Base-by-base conservation (phyloP, 129 eudicot species). In the Pulicaria dysenterica region DNA sequence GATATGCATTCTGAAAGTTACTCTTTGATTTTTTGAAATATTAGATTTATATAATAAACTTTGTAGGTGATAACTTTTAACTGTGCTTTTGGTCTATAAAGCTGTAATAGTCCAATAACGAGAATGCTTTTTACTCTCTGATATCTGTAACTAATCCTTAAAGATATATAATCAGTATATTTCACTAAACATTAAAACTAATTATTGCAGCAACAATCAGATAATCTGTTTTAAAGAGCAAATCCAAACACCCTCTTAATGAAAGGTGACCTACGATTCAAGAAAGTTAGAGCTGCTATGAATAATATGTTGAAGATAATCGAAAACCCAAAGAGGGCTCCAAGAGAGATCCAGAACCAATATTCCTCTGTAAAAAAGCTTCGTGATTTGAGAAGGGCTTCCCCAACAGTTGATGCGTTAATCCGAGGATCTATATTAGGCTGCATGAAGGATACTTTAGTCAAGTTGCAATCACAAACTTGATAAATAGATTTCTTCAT, bases 321-420 rank as follows among this genome's bases (percentile, higher is more conserved):
- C 7, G 69, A 63, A 41, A 63, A 63, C 34, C 69, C 51, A 63
- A 63, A 13, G 69, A 63, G 69, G 38, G 16, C 51, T 63, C 50
- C 69, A 63, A 63, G 14, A 42, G 51, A 63, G 14, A 42, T 63
- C 69, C 69, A 63, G 51, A 63, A 63, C 49, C 66, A 60, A 3
- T 37, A 6, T 13, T 37, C 46, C 66, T 60, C 19, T 38, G 46
- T 60, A 38, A 5, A 60, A 60, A 60, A 60, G 12, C 66, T 5
- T 60, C 66, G 10, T 13, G 66, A 60, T 60, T 60, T 38, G 46
- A 60, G 66, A 60, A 60, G 66, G 46, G 66, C 66, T 60, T 60
- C 46, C 46, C 66, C 66, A 37, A 61, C 47, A 14, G 67, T 61
- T 39, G 67, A 39, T 6, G 48, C 67, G 15, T 61, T 64, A 64